Base-by-base conservation (phyloP, 768 basidiomycete genomes). In the Rossbeevera mucosa region DNA sequence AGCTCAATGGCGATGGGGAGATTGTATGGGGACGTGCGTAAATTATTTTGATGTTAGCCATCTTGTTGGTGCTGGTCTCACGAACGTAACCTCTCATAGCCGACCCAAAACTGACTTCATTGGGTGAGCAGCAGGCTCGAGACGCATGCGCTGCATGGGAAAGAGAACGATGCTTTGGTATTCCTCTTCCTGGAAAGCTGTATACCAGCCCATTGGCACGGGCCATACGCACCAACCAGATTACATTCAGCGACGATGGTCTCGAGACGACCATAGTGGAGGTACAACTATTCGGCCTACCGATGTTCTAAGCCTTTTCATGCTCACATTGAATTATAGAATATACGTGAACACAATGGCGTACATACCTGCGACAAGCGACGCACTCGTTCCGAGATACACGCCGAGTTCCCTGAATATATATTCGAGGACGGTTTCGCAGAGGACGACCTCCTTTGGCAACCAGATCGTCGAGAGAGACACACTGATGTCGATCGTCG, bases 361-460 rank as follows among this genome's bases (percentile, higher is more conserved):
- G 72, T 77, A 5, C 85, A 87, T 58, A 86, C 85, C 0, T 88
- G 86, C 59, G 87, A 90, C 67, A 76, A 77, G 52, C 77, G 86
- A 16, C 71, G 71, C n/a, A 70, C 78, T 1, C 70, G 70, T n/a
- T 71, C 77, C 0, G 72, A 77, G 48, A 82, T 48, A 42, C 42
- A 21, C 7, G 11, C 14, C 14, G 31, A 21, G 5, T 88, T 62
- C 55, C 80, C 82, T 0, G 60, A 64, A 7, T 81, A 81, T 57
- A 55, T 52, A 5, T 75, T 87, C 31, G 84, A 88, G 58, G 60
- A 64, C 0, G 76, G 72, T 0, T 78, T 90, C 53, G 67, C 76
- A 0, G 86, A 89, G 60, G 69, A 78, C 11, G 87, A 90, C 59
- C 63, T 72, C 14, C 65, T 86, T 2, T 88, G 85, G 84, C 26